Base-by-base conservation (phyloP, 225 moss, liverwort and hornwort genomes). In the Sphagnum tenellum region DNA sequence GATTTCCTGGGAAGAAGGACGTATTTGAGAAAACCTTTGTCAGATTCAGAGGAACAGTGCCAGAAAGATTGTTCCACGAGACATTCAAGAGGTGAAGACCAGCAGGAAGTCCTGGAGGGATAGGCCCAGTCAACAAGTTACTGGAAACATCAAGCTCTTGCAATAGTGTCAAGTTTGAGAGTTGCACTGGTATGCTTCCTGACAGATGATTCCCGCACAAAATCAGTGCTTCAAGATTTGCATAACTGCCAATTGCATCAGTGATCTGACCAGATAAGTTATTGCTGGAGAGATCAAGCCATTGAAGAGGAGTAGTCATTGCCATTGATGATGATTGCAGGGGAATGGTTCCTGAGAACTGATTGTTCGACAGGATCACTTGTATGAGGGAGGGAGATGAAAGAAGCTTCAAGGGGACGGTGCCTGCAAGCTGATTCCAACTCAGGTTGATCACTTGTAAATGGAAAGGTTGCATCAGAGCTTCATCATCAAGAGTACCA, bases 1-100 rank as follows among this genome's bases (percentile, higher is more conserved):
- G 70, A 71, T 92, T 92, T 29, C 91, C 91, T 46, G 89, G 86
- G 66, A 70, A 89, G 69, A 88, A 91, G 10, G 89, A 82, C 5
- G 82, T 75, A 50, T 54, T 46, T 56, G 82, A 73, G 70, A 92
- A 92, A 62, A 62, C 70, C 9, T 70, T 55, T 5, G 69, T 55
- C 9, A 83, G 65, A 54, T 76, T 78, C 7, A 72, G 49, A 47
- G 91, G 89, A 49, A 92, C 72, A 47, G 67, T 45, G 49, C 91
- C 91, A 55, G 89, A 80, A n/a, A 92, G 80, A 52, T 82, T 72
- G 70, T 92, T 92, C 67, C 66, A 66, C 13, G 86, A 88, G 45
- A 91, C 61, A 60, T 89, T 86, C 55, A 91, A 66, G 45, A 55
- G 48, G 48, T 69, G 70, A 47, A 91, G 84, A 56, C 48, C 66